Evolutionary conservation across 768 basidiomycete genomes (phyloP).

Genomic region (Amanita rimosa): DNA sequence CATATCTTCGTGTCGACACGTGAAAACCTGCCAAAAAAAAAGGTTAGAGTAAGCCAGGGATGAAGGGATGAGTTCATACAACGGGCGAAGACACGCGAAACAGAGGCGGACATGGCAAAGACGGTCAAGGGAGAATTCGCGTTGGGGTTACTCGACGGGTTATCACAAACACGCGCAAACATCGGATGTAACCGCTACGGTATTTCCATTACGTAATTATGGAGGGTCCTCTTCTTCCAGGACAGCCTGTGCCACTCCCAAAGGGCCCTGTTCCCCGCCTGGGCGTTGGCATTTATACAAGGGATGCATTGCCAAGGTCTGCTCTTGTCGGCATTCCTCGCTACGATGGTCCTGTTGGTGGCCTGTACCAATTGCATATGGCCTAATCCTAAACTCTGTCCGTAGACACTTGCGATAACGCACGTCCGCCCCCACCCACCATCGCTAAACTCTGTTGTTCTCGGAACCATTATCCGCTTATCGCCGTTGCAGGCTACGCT

Average conservation of each 20-base stretch:
- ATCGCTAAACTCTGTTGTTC: constrained; percentile 59
- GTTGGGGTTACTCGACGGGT: constrained; percentile 3
- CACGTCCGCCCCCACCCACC: constrained; percentile 68
- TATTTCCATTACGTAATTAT: constrained; percentile 1
- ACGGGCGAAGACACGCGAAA: constrained; percentile 57
- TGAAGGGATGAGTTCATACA: constrained; percentile 29
- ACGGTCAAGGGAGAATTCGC: constrained; percentile 12
- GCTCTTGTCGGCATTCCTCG: constrained; percentile 57
- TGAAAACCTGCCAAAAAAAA: constrained; percentile 53
- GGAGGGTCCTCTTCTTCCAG: constrained; percentile 45
- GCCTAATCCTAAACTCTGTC: constrained; percentile 11
- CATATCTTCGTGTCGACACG: constrained; percentile 66
- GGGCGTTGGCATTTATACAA: constrained; percentile 56
- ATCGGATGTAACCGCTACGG: constrained; percentile 8
- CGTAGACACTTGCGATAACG: constrained; percentile 52
- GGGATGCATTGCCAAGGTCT: constrained; percentile 54
- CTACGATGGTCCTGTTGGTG: constrained; percentile 58
- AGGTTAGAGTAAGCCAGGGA: neutral
- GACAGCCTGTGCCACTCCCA: constrained; percentile 60
- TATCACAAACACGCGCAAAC: constrained; percentile 24
- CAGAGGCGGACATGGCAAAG: constrained; percentile 43
- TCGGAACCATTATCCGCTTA: constrained; percentile 75
- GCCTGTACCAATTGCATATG: constrained; percentile 15
- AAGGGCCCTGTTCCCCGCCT: constrained; percentile 43
- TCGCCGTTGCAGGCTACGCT: constrained; percentile 77